These are phyloP conservation scores for Clavispora vitiphila DNA, from an alignment of 805 yeast species.

Conservation along the genomic window DNA sequence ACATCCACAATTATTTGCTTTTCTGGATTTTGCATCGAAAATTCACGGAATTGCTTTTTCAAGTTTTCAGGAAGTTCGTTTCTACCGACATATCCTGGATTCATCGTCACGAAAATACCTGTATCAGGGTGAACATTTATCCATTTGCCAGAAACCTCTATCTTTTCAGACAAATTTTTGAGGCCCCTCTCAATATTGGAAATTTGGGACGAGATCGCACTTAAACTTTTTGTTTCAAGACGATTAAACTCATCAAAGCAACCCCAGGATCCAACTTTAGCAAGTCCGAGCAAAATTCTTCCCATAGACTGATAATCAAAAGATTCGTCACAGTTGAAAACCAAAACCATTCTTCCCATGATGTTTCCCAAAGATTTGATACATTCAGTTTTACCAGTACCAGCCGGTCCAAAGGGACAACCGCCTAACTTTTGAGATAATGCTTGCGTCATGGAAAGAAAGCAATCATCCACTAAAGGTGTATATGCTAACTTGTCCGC, in stretches of 20 bases:
- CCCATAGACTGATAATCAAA: slow-evolving; percentile 79
- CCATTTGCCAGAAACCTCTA: slow-evolving; percentile 41
- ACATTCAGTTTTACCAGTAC: slow-evolving; percentile 94
- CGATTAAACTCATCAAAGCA: slow-evolving; percentile 96
- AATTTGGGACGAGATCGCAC: slow-evolving; percentile 81
- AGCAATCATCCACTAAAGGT: slow-evolving; percentile 61
- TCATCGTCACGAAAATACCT: slow-evolving; percentile 86
- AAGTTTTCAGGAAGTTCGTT: slow-evolving; percentile 79
- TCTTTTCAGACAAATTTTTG: slow-evolving; percentile 14
- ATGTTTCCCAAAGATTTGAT: slow-evolving; percentile 78
- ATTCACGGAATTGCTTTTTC: slow-evolving; percentile 69
- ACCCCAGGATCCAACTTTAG: slow-evolving; percentile 87
- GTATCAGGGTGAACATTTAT: slow-evolving; percentile 42
- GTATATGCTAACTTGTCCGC: slow-evolving; percentile 73
- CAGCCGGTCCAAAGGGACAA: slow-evolving; percentile 92
- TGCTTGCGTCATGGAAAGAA: slow-evolving; percentile 68
- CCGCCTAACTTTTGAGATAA: slow-evolving; percentile 76
- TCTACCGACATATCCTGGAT: slow-evolving; percentile 85
- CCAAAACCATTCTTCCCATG: slow-evolving; percentile 76
- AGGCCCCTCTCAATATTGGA: slow-evolving; percentile 64
- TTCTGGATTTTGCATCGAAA: slow-evolving; percentile 74
- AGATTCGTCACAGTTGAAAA: slow-evolving; percentile 87
- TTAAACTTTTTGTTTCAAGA: slow-evolving; percentile 60
- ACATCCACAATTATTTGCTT: slow-evolving; percentile 62
- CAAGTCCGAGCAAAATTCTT: slow-evolving; percentile 70